Conservation (phyloP, 2,329 filamentous ascomycete species). For the Claviceps spartinae region DNA sequence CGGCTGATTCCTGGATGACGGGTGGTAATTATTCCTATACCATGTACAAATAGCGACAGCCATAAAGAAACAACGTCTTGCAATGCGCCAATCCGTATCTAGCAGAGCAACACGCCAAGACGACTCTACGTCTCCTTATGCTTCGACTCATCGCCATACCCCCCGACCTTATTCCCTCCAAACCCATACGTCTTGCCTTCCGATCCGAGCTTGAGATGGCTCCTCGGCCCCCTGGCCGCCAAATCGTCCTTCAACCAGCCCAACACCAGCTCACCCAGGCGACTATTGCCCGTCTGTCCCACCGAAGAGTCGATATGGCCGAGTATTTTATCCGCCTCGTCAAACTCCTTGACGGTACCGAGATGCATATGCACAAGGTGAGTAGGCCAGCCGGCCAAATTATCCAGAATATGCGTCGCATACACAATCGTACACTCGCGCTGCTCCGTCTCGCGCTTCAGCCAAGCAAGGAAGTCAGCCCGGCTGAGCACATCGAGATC, state of each 20-base stretch:
- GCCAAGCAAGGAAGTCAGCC: conserved; percentile 70
- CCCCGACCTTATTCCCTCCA: conserved; percentile 36
- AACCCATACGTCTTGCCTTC: conserved; percentile 52
- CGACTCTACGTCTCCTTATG: conserved; percentile 14
- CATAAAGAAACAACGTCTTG: too few species aligned
- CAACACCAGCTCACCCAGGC: conserved; percentile 75
- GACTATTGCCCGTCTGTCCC: conserved; percentile 53
- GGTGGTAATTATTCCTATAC: too few species aligned
- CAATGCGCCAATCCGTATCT: too few species aligned
- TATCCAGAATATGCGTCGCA: conserved; percentile 93
- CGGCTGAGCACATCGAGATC: conserved; percentile 82
- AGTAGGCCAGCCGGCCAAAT: conserved; percentile 86
- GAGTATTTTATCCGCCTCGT: conserved; percentile 56
- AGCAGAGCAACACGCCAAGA: neutral
- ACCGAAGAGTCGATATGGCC: conserved; percentile 29
- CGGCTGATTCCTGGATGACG: too few species aligned
- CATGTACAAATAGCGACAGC: too few species aligned
- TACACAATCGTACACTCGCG: conserved; percentile 88
- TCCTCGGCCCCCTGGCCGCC: conserved; percentile 63
- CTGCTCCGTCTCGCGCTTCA: conserved; percentile 74
- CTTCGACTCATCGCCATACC: conserved; percentile 43
- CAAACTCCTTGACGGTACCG: conserved; percentile 79
- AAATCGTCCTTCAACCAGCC: conserved; percentile 77
- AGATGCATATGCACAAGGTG: conserved; percentile 94
- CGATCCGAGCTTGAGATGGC: conserved; percentile 35